Evolutionary conservation across 2,329 filamentous ascomycete genomes (phyloP).

Genomic region (Xylariomycetidae sp.): DNA sequence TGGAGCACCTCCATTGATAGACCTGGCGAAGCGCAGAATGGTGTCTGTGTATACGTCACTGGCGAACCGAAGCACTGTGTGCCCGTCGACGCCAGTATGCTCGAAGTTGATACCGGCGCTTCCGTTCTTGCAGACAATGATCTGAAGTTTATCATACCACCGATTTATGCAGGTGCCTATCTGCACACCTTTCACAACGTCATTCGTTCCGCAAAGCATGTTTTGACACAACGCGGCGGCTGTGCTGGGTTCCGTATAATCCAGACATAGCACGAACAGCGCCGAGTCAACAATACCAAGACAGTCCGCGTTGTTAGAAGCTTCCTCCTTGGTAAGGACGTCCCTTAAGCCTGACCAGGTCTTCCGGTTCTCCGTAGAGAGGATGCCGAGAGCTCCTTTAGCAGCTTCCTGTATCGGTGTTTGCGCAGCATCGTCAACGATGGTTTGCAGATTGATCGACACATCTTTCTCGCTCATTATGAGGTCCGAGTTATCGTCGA

Average conservation of each 20-base stretch:
- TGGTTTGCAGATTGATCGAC: slow-evolving; percentile 83
- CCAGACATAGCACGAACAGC: slow-evolving; percentile 85
- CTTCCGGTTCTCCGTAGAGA: slow-evolving; percentile 95
- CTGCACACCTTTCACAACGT: slow-evolving; percentile 88
- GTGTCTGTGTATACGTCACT: slow-evolving; percentile 97
- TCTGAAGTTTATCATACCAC: slow-evolving; percentile 99
- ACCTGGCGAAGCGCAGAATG: slow-evolving; percentile 88
- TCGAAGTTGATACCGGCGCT: slow-evolving; percentile 99
- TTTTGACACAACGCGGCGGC: slow-evolving; percentile 89
- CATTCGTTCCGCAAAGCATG: slow-evolving; percentile 94
- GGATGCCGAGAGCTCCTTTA: slow-evolving; percentile 87
- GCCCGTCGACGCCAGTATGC: slow-evolving; percentile 95
- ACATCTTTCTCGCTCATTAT: slow-evolving; percentile 98
- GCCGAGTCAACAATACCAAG: slow-evolving; percentile 94
- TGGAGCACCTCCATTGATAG: slow-evolving; percentile 90
- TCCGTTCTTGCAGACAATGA: slow-evolving; percentile 98
- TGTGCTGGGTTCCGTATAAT: slow-evolving; percentile 81
- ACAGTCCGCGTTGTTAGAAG: slow-evolving; percentile 93
- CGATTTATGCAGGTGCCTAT: slow-evolving; percentile 96
- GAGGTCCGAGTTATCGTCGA: slow-evolving; percentile 89
- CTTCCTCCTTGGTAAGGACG: slow-evolving; percentile 76
- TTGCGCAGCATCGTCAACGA: slow-evolving; percentile 84
- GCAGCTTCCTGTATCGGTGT: slow-evolving; percentile 90
- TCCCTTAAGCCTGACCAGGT: slow-evolving; percentile 91
- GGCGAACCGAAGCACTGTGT: slow-evolving; percentile 93